Evolutionary conservation across 257 asterid species (phyloP).

Genomic region (Cinchona pubescens): DNA sequence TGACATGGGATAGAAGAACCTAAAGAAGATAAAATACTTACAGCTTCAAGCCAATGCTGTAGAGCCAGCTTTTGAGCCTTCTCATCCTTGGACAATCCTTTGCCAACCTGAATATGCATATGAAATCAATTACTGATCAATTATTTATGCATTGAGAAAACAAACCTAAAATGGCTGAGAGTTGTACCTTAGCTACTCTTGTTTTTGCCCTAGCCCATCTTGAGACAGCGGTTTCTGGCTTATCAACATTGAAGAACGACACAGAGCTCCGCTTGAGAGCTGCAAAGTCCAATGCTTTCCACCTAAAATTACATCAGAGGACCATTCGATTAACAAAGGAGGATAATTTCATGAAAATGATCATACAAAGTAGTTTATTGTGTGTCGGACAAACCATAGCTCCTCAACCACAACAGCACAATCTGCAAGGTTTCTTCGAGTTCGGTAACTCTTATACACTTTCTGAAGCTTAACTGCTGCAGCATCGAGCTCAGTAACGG

Average conservation of each 20-base stretch:
- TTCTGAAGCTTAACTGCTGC: slow-evolving; percentile 89
- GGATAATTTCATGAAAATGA: neutral
- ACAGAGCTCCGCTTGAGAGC: slow-evolving; percentile 80
- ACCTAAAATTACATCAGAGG: slow-evolving; percentile 47
- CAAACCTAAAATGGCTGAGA: neutral
- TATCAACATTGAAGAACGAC: slow-evolving; percentile 69
- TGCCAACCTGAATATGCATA: slow-evolving; percentile 65
- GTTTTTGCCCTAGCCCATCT: slow-evolving; percentile 95
- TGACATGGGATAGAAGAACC: neutral
- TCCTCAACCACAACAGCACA: slow-evolving; percentile 98
- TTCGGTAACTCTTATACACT: slow-evolving; percentile 87
- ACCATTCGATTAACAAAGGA: slow-evolving; percentile 18
- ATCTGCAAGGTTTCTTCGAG: slow-evolving; percentile 87
- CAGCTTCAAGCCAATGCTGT: slow-evolving; percentile 98
- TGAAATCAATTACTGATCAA: neutral
- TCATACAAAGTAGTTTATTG: neutral
- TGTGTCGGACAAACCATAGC: slow-evolving; percentile 58
- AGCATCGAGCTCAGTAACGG: slow-evolving; percentile 80
- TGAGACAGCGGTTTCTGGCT: slow-evolving; percentile 84
- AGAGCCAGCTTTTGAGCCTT: slow-evolving; percentile 90
- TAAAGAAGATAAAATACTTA: slow-evolving; percentile 33
- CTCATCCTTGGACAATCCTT: slow-evolving; percentile 91
- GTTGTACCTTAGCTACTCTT: slow-evolving; percentile 78
- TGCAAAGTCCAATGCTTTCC: slow-evolving; percentile 92
- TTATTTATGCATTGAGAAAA: slow-evolving; percentile 12